Conservation (phyloP, 805 yeast species). For the Suhomyces sp. region DNA sequence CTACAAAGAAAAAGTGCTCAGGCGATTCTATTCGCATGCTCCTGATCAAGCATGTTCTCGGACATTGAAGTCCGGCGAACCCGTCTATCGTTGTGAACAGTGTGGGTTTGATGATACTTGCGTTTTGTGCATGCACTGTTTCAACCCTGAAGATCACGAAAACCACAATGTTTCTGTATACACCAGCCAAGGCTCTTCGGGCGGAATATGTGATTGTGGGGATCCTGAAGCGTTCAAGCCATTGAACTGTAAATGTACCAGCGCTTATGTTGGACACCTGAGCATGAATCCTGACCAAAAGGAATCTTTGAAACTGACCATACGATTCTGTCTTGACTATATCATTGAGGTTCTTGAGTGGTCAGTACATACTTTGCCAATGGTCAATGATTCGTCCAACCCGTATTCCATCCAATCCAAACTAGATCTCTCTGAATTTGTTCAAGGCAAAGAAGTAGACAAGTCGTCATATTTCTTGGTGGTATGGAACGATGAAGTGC, state of each 20-base stretch:
- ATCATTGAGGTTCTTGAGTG: conserved; percentile 42
- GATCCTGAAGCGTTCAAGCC: conserved; percentile 61
- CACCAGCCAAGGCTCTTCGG: conserved; percentile 43
- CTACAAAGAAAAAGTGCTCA: neutral
- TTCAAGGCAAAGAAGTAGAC: conserved; percentile 9
- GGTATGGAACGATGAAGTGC: conserved; percentile 80
- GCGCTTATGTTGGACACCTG: conserved; percentile 5
- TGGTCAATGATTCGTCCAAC: conserved; percentile 27
- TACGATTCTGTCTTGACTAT: conserved; percentile 38
- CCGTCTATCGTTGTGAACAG: conserved; percentile 68
- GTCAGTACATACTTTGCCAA: conserved; percentile 39
- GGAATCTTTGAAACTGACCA: conserved; percentile 21
- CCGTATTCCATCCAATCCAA: conserved; percentile 13
- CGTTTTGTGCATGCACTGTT: conserved; percentile 71
- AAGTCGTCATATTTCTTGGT: conserved; percentile 41
- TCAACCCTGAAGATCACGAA: conserved; percentile 63
- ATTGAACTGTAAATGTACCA: conserved; percentile 49
- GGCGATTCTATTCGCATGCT: conserved; percentile 38
- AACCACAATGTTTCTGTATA: conserved; percentile 61
- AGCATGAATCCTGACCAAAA: conserved; percentile 13
- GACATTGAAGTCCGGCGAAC: conserved; percentile 57
- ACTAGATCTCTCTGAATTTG: conserved; percentile 20
- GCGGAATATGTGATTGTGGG: conserved; percentile 74
- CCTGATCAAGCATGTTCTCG: conserved; percentile 68
- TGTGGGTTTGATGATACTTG: conserved; percentile 80